A percentile compares a stretch with the other conserved stretches of the same genome.
Conservation (phyloP, 2,329 filamentous ascomycete genomes). For the Tolypocladium endophyticum region DNA sequence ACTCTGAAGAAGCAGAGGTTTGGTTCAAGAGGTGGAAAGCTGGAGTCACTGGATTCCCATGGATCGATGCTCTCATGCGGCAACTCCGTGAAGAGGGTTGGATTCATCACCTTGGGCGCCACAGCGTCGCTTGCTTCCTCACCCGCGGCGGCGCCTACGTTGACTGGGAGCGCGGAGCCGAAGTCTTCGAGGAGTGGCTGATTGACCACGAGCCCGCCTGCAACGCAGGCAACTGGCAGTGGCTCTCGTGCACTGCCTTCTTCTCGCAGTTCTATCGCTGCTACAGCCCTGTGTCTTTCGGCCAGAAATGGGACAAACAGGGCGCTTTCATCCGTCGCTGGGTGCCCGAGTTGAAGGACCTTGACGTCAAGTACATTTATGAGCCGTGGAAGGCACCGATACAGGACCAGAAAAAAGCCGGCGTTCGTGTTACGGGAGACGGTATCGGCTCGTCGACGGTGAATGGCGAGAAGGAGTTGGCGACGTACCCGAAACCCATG, state of each 20-base stretch:
- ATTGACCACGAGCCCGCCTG: constrained; percentile 66
- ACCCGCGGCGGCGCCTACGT: constrained; percentile 70
- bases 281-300: constrained; percentile 62
- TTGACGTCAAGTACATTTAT: constrained; percentile 63
- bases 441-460: constrained; percentile 17
- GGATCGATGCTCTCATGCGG: constrained; percentile 73
- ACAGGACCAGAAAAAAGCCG: constrained; percentile 57
- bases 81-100: constrained; percentile 62
- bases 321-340: constrained; percentile 54
- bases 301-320: constrained; percentile 64
- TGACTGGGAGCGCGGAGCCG: constrained; percentile 67
- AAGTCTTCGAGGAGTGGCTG: constrained; percentile 68
- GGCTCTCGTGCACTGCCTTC: constrained; percentile 67
- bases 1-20: constrained; percentile 48
- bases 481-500: constrained; percentile 63
- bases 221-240: constrained; percentile 70
- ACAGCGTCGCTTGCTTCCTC: constrained; percentile 73
- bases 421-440: constrained; percentile 49
- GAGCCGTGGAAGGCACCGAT: constrained; percentile 69
- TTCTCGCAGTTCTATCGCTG: constrained; percentile 62
- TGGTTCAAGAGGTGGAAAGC: constrained; percentile 61
- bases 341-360: constrained; percentile 53
- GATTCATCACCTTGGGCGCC: constrained; percentile 70
- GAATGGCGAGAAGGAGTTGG: constrained; percentile 20
- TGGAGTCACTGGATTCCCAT: constrained; percentile 65